These are phyloP conservation scores for Fonsecaea erecta DNA, from an alignment of 2,329 filamentous ascomycete genomes.

Conservation along the genomic window DNA sequence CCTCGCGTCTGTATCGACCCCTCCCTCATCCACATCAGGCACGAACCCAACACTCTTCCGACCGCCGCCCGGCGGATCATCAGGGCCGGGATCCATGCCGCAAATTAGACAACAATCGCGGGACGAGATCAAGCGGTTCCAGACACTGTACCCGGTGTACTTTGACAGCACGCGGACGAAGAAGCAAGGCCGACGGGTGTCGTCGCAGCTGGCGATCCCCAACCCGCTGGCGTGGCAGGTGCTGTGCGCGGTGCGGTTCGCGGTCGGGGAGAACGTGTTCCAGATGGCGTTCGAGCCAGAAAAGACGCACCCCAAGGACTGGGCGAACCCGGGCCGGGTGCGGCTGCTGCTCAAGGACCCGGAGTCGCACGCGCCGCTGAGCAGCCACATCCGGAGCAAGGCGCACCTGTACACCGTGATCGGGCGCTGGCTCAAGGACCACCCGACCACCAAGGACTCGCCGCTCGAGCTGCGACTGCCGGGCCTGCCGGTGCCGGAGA, in stretches of 20 bases:
- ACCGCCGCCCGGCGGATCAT: slow-evolving; percentile 52
- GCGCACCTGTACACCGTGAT: slow-evolving; percentile 86
- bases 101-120: slow-evolving; percentile 52
- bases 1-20: slow-evolving; percentile 34
- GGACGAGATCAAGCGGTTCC: slow-evolving; percentile 72
- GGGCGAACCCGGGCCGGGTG: slow-evolving; percentile 92
- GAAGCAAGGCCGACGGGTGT: slow-evolving; percentile 80
- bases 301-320: slow-evolving; percentile 94
- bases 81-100: slow-evolving; percentile 41
- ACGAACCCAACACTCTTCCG: slow-evolving; percentile 45
- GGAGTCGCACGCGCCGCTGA: slow-evolving; percentile 56
- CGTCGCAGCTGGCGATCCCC: slow-evolving; percentile 70
- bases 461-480: slow-evolving; percentile 74
- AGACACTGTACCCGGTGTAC: slow-evolving; percentile 94
- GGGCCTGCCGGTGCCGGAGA: slow-evolving; percentile 69
- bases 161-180: slow-evolving; percentile 76
- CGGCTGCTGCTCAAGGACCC: slow-evolving; percentile 69
- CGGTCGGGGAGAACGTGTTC: slow-evolving; percentile 58
- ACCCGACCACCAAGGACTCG: slow-evolving; percentile 76
- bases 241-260: slow-evolving; percentile 73
- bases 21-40: slow-evolving; percentile 37
- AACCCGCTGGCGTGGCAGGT: slow-evolving; percentile 91
- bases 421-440: slow-evolving; percentile 71
- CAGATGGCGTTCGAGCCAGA: slow-evolving; percentile 79
- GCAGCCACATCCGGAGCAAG: slow-evolving; percentile 69